These are phyloP conservation scores for Populus hybrid DNA, from an alignment of 441 rosid species.

Conservation along the genomic window DNA sequence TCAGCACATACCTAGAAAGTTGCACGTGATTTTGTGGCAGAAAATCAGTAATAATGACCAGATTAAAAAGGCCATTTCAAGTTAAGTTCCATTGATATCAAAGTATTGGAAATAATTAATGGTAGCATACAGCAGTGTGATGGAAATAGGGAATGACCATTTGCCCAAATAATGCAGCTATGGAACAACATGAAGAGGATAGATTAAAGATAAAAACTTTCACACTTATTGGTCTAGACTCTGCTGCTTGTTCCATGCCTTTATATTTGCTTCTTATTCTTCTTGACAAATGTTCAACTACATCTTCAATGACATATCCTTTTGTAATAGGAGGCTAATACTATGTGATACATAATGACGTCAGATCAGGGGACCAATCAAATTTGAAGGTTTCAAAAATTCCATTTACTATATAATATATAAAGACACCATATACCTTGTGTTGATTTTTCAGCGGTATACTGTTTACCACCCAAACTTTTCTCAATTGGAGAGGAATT, in stretches of 20 bases:
- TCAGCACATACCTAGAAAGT: constrained; percentile 13
- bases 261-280: neutral
- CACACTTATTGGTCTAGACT: neutral
- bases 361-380: neutral
- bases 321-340: neutral
- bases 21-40: neutral
- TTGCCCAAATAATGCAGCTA: neutral
- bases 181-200: neutral
- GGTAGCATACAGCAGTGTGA: neutral
- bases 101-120: neutral
- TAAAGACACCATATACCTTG: constrained; percentile 36
- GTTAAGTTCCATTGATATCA: neutral
- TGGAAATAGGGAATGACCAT: neutral
- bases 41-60: neutral
- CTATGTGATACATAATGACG: neutral
- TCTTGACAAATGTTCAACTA: neutral
- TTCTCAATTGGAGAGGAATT: constrained; percentile 40
- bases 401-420: constrained; percentile 8
- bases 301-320: neutral
- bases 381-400: neutral
- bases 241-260: neutral
- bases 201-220: neutral
- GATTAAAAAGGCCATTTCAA: neutral
- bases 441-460: constrained; percentile 33
- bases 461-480: constrained; percentile 34